A percentile compares a stretch with the other conserved stretches of the same genome.
Evolutionary conservation across 2,329 filamentous ascomycete species (phyloP).

Genomic region (Fusarium temperatum): DNA sequence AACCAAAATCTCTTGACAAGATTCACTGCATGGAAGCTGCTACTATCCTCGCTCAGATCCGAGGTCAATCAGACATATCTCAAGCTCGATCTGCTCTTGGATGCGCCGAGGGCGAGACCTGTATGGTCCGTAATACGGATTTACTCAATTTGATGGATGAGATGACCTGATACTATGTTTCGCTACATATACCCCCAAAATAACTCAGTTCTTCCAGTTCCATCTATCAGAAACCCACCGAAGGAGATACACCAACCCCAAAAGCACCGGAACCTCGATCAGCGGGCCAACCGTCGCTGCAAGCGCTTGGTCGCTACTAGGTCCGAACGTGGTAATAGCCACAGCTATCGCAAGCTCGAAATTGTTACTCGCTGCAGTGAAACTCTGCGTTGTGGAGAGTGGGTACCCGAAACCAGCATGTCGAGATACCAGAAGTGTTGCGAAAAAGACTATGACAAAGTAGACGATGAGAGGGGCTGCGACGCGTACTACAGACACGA

Average conservation of each 20-base stretch:
- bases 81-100: conserved; percentile 44
- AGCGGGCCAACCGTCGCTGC: conserved; percentile 85
- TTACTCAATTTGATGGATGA: conserved; percentile 48
- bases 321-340: conserved; percentile 81
- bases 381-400: conserved; percentile 79
- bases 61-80: conserved; percentile 45
- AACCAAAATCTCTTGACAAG: conserved; percentile 19
- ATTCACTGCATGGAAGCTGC: conserved; percentile 42
- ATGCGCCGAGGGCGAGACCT: conserved; percentile 39
- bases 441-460: conserved; percentile 78
- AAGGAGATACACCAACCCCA: conserved; percentile 80
- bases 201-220: conserved; percentile 36
- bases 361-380: conserved; percentile 91
- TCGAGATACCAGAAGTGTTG: conserved; percentile 69
- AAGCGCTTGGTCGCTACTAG: conserved; percentile 80
- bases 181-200: neutral
- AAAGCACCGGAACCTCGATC: conserved; percentile 84
- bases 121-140: conserved; percentile 48
- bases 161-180: conserved; percentile 20
- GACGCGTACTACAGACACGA: conserved; percentile 83
- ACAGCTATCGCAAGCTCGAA: conserved; percentile 94
- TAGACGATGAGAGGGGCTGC: conserved; percentile 84
- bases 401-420: conserved; percentile 79
- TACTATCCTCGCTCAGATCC: conserved; percentile 52
- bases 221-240: conserved; percentile 65